Percentiles rank a stretch among this genome's conserved stretches.
Conservation (phyloP, 129 eudicot species). For the carrot (Daucus carota) region DH1_v3.0 NC_030381.2:42801501-42802000, state of each 20-base stretch:
- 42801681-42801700: constrained; percentile 80
- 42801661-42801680: constrained; percentile 86
- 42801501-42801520: neutral
- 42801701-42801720: constrained; percentile 86
- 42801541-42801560: neutral
- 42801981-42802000: neutral
- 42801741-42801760: constrained; percentile 87
- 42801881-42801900: constrained; percentile 63
- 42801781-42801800: constrained; percentile 72
- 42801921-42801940: constrained; percentile 94
- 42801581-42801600: neutral
- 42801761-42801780: constrained; percentile 81
- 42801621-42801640: neutral
- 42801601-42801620: neutral
- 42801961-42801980: constrained; percentile 16
- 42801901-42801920: constrained; percentile 91
- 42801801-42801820: constrained; percentile 80
- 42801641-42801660: neutral
- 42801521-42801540: neutral
- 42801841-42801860: constrained; percentile 83
- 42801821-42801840: constrained; percentile 66
- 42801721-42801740: constrained; percentile 87
- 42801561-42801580: too few species aligned
- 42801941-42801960: constrained; percentile 92
- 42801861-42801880: constrained; percentile 72